These are phyloP conservation scores for Candida incommunis DNA, from an alignment of 805 yeast genomes.

Conservation along the genomic window DNA sequence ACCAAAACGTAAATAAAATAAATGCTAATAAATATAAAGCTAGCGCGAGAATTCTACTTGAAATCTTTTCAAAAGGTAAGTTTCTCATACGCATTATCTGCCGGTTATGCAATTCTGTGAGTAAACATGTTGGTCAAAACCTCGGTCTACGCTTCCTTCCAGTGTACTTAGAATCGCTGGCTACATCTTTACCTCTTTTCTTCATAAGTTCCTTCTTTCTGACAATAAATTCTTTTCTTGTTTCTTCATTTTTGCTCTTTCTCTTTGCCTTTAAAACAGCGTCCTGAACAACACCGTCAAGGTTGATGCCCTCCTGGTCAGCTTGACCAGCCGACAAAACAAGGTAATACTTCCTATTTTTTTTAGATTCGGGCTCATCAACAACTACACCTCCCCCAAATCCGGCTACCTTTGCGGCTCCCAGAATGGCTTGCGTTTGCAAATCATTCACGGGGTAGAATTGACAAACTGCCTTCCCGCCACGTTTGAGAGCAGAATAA, in stretches of 20 bases:
- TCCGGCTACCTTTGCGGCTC: conserved; percentile 86
- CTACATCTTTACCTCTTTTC: conserved; percentile 78
- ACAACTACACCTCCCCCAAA: conserved; percentile 92
- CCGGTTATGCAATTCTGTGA: neutral
- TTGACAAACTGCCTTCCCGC: conserved; percentile 96
- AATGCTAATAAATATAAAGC: neutral
- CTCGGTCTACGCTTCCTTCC: conserved; percentile 68
- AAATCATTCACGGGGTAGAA: conserved; percentile 86
- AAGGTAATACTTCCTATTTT: conserved; percentile 79
- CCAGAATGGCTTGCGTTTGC: conserved; percentile 63
- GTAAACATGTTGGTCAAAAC: no score
- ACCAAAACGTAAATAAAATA: neutral
- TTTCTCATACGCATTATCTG: conserved; percentile 3
- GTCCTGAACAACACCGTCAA: conserved; percentile 72
- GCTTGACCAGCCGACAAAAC: conserved; percentile 78
- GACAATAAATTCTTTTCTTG: conserved; percentile 63
- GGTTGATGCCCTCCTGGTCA: conserved; percentile 52
- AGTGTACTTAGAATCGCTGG: conserved; percentile 80
- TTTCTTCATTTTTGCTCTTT: conserved; percentile 44
- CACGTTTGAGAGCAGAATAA: conserved; percentile 74
- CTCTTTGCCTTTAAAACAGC: conserved; percentile 22
- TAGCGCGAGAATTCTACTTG: neutral
- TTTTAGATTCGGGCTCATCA: conserved; percentile 87
- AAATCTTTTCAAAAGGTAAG: conserved; percentile 2
- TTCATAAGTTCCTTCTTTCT: conserved; percentile 91